A percentile compares a stretch with the other conserved stretches of the same genome.
Evolutionary conservation across 495 filamentous ascomycete species (phyloP).

Genomic region (Neurospora sp.): DNA sequence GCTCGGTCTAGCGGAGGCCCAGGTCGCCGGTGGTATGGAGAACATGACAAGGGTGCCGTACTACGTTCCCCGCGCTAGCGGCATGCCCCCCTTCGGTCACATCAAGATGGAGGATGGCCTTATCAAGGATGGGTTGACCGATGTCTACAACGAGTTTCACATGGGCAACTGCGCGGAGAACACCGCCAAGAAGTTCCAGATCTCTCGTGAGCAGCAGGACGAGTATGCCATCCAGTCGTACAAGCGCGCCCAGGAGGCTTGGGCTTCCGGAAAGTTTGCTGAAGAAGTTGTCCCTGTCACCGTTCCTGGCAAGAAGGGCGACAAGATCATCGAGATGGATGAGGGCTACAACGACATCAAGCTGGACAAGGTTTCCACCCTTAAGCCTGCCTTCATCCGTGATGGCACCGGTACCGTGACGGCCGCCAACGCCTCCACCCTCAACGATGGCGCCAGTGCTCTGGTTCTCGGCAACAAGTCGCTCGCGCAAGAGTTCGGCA

Average conservation of each 20-base stretch:
- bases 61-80: conserved; percentile 69
- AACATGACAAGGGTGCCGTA: conserved; percentile 93
- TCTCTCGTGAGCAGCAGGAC: conserved; percentile 80
- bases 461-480: conserved; percentile 72
- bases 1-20: conserved; percentile 73
- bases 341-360: conserved; percentile 83
- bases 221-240: conserved; percentile 83
- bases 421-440: conserved; percentile 81
- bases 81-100: conserved; percentile 74
- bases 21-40: conserved; percentile 93
- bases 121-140: conserved; percentile 91
- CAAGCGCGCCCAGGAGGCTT: conserved; percentile 80
- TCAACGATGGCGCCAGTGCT: conserved; percentile 93
- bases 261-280: conserved; percentile 65
- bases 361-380: conserved; percentile 67
- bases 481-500: conserved; percentile 64
- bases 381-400: conserved; percentile 85
- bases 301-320: conserved; percentile 74
- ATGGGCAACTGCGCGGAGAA: conserved; percentile 98
- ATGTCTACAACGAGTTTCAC: conserved; percentile 92
- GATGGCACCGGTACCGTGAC: conserved; percentile 85
- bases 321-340: conserved; percentile 65
- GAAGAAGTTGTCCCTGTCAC: conserved; percentile 85
- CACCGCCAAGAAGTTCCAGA: conserved; percentile 75
- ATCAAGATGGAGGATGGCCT: conserved; percentile 81